Base-by-base conservation (phyloP, 129 eudicot species). In the Helianthus annuus region DNA sequence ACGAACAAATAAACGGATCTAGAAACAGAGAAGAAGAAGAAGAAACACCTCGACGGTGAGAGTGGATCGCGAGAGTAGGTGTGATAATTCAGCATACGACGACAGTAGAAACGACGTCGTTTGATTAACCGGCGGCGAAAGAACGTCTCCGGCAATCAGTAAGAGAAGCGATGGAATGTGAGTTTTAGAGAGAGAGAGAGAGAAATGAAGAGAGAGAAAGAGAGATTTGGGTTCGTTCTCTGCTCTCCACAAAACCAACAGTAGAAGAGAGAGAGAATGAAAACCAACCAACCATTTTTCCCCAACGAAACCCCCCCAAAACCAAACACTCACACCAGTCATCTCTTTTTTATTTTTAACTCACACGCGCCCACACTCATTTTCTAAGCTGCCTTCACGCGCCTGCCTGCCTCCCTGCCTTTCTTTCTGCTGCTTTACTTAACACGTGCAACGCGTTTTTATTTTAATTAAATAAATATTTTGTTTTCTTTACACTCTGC, bases 241-340 rank as follows among this genome's bases (percentile, higher is more conserved):
- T 85, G 80, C 78, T 82, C 85, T 83, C 87, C 91, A 86, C 91
- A 86, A 60, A 81, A 46, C 52, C 52, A 76, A 74, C 72, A 80
- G 68, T 56, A 63, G 71, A 78, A 42, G 70, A 66, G 73, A 70
- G 70, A 70, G 78, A 68, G 85, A 78, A 81, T 81, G 79, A 81
- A 81, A 85, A 74, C 79, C 85, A 81, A 73, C 85, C 85, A 78
- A 64, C 66, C 81, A 77, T 69, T 77, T 77, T 55, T 27, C 51
- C 63, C 73, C 67, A 66, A 66, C 73, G 48, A 75, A 66, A 53
- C 71, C 76, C 76, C 66, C 56, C 29, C 40, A 42, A 61, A 69
- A 61, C 76, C 70, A 69, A 62, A 68, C 81, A 59, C 65, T 38
- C 76, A 69, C 71, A 77, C 80, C 59, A 76, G 64, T 54, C 71